Evolutionary conservation across 345 rosid genomes (phyloP), one percentile per base, ranked within the genome.

Genomic region (Rubroshorea leprosula): DNA sequence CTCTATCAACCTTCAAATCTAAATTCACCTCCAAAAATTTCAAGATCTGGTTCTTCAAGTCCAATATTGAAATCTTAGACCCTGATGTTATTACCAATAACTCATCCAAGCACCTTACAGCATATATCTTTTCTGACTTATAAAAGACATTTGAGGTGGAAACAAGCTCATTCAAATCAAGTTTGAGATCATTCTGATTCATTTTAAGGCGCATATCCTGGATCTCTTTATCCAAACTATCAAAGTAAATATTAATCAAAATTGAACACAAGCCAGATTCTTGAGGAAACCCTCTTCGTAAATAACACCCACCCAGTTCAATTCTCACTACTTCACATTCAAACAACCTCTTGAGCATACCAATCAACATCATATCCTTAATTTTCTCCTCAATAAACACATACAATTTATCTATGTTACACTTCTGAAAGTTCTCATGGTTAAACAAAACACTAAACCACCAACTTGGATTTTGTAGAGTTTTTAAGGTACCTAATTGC

Each of bases 241-340:
- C 75, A n/a, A 89, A 84, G 68, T 84, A 92, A 55, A 92, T 58
- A 43, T 92, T 86, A 61, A 89, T 74, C 80, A 92, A 68, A 45
- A 80, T 76, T 0, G 90, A 72, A 57, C 69, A 75, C 80, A 92
- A 60, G 7, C 84, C 78, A 14, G 90, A 75, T 71, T 92, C 98
- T 68, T 92, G 96, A 60, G 98, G 96, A 49, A 86, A 76, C 10
- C 98, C 98, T 58, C 77, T 77, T n/a, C 96, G 90, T 24, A 78
- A 66, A 51, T 61, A 65, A 64, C 72, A 70, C 17, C 85, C 81
- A 62, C 95, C 95, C 5, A 89, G 56, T 44, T 86, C 90, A 31
- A 92, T 77, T 21, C 68, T 67, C 60, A 89, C 49, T n/a, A 72
- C 75, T 58, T 75, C 62, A 69, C 69, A 80, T 54, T 71, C 79